phyloP scores from a whole-genome alignment of 2,329 filamentous ascomycete species.

The Colletotrichum sp. region DNA sequence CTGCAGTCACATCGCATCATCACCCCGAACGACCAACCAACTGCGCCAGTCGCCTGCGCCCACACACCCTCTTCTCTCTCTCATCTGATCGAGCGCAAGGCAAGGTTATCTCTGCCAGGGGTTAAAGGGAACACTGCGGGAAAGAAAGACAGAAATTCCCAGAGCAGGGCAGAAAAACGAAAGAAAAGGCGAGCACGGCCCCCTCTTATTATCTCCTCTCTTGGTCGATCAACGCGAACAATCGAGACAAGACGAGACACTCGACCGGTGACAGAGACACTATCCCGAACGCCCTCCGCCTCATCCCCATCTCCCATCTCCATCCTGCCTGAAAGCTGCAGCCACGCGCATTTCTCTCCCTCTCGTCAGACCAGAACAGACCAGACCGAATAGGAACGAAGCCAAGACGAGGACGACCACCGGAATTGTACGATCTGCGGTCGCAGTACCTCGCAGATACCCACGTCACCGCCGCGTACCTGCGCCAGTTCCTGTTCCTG shows the following conservation, averaged over 20 bases:
- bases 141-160: background rate
- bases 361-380: background rate
- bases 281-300: conserved; percentile 5
- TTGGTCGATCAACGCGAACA: conserved; percentile 12
- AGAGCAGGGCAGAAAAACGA: background rate
- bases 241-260: conserved; percentile 18
- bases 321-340: background rate
- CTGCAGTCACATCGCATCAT: background rate
- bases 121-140: background rate
- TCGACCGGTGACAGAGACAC: background rate
- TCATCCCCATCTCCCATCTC: background rate
- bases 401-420: background rate
- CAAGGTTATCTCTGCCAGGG: background rate
- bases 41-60: background rate
- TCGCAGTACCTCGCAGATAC: background rate
- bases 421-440: background rate
- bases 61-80: background rate
- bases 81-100: background rate
- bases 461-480: background rate
- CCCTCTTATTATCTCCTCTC: background rate
- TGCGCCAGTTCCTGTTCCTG: background rate
- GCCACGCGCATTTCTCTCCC: background rate
- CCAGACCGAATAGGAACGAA: background rate
- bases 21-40: conserved; percentile 1
- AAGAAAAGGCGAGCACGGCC: conserved; percentile 5